Evolutionary conservation across 2,329 filamentous ascomycete species (phyloP).

Genomic region (Bipolaris victoriae): DNA sequence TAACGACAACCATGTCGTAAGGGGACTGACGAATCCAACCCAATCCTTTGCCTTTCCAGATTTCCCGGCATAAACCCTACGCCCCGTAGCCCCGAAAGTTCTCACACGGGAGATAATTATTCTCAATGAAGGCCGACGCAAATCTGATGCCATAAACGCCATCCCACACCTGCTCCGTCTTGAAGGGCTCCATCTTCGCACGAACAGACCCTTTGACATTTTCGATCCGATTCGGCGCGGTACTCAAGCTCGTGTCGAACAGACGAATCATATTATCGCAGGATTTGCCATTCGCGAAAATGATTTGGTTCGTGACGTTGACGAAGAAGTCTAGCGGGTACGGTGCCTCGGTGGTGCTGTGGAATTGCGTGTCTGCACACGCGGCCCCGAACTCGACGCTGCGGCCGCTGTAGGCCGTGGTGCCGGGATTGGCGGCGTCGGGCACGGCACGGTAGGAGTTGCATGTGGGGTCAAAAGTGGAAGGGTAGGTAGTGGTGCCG

Average conservation of each 20-base stretch:
- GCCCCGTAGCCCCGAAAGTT: conserved; percentile 38
- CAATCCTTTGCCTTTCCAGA: not conserved
- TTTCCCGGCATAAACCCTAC: not conserved
- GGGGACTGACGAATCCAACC: not conserved
- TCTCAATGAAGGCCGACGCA: conserved; percentile 51
- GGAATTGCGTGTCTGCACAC: conserved; percentile 28
- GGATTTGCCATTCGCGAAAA: conserved; percentile 50
- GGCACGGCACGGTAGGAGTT: conserved; percentile 54
- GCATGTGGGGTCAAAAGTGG: conserved; percentile 56
- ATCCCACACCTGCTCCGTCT: conserved; percentile 35
- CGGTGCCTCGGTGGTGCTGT: conserved; percentile 17
- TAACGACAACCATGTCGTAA: not conserved
- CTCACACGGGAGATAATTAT: conserved; percentile 46
- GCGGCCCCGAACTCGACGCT: conserved; percentile 27
- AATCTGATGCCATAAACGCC: conserved; percentile 45
- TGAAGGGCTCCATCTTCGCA: conserved; percentile 39
- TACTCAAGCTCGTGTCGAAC: conserved; percentile 55
- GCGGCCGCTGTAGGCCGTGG: conserved; percentile 30
- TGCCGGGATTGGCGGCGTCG: conserved; percentile 29
- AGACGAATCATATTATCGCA: conserved; percentile 56
- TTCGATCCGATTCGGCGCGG: conserved; percentile 39
- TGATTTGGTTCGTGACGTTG: conserved; percentile 63
- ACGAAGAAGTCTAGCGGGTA: conserved; percentile 54
- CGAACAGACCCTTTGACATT: conserved; percentile 43
- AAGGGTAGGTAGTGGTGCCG: conserved; percentile 53